These are phyloP conservation scores for Aspergillus caelatus DNA, from an alignment of 2,329 filamentous ascomycete species.

Conservation along the genomic window DNA sequence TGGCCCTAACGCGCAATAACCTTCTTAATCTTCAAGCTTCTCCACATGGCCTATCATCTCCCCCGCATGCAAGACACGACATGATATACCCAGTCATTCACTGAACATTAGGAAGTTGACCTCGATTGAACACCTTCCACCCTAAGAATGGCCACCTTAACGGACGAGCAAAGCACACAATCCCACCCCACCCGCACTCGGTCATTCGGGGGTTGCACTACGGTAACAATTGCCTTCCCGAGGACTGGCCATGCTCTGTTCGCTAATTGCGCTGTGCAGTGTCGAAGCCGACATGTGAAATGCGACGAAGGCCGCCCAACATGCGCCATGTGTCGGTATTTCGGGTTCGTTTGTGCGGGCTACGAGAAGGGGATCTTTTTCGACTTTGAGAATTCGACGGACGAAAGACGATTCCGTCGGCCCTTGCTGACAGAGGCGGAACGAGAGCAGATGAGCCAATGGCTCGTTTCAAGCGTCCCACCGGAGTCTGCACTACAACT, in stretches of 20 bases:
- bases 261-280: not conserved
- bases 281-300: not conserved
- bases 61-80: not conserved
- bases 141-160: not conserved
- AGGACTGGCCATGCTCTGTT: not conserved
- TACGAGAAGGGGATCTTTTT: not conserved
- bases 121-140: not conserved
- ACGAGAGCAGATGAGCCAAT: not conserved
- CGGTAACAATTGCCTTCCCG: not conserved
- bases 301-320: not conserved
- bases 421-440: not conserved
- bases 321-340: not conserved
- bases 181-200: not conserved
- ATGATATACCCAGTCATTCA: not conserved
- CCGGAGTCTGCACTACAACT: not conserved
- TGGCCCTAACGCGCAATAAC: not conserved
- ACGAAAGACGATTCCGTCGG: not conserved
- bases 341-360: not conserved
- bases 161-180: not conserved
- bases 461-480: not conserved
- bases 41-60: not conserved
- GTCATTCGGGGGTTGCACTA: not conserved
- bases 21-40: not conserved
- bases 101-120: not conserved
- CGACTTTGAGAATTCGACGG: not conserved